These are phyloP conservation scores for Cyberlindnera euphorbiiphila DNA, from an alignment of 805 yeast genomes.

Conservation along the genomic window DNA sequence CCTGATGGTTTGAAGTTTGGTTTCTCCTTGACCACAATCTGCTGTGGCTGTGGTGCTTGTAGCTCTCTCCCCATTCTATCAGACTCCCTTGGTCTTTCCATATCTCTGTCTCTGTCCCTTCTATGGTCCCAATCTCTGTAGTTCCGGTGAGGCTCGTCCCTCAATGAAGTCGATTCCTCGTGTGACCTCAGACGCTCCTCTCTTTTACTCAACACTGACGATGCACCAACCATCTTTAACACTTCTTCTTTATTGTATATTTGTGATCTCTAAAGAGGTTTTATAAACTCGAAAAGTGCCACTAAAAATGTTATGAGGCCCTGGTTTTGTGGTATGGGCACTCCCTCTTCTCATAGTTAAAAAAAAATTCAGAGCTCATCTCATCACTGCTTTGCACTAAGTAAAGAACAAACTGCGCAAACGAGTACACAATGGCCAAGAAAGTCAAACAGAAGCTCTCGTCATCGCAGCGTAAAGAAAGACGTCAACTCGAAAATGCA, in stretches of 20 bases:
- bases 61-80: no score
- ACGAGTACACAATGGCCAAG: slow-evolving; percentile 40
- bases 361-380: slow-evolving; percentile 8
- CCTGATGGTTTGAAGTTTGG: slow-evolving; percentile 42
- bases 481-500: slow-evolving; percentile 34
- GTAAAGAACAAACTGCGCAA: no score
- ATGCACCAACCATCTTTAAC: neutral
- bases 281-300: neutral
- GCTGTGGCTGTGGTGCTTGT: neutral
- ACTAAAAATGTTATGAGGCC: slow-evolving; percentile 1
- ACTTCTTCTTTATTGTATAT: neutral
- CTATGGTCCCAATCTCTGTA: slow-evolving; percentile 4
- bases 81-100: neutral
- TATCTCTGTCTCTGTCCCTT: neutral
- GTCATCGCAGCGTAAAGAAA: slow-evolving; percentile 35
- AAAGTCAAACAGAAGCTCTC: slow-evolving; percentile 28
- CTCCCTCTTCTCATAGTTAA: neutral
- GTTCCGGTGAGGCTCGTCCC: neutral
- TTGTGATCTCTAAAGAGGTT: neutral
- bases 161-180: neutral
- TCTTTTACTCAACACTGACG: neutral
- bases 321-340: slow-evolving; percentile 2
- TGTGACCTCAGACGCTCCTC: slow-evolving; percentile 2
- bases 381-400: neutral
- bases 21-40: slow-evolving; percentile 17